phyloP scores from a whole-genome alignment of 2,329 filamentous ascomycete species.

The Colletotrichum magnum region DNA sequence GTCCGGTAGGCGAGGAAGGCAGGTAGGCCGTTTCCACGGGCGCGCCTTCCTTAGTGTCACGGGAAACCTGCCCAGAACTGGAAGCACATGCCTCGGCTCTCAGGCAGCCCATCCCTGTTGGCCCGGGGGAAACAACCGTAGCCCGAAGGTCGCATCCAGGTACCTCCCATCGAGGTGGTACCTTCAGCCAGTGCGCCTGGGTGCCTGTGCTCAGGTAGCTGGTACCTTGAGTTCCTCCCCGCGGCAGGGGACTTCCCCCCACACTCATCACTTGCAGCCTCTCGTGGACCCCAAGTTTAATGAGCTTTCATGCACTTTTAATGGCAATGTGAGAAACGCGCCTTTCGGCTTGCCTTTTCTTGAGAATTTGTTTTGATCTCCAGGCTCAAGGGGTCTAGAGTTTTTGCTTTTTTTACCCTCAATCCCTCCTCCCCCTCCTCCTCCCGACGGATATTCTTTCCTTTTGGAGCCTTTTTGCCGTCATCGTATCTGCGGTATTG shows the following conservation, averaged over 20 bases:
- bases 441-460: constrained; percentile 5
- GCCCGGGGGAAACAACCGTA: not conserved
- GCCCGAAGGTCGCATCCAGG: constrained; percentile 4
- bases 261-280: constrained; percentile 22
- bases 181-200: no score
- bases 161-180: no score
- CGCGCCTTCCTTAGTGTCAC: not conserved
- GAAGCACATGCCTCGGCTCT: constrained; percentile 41
- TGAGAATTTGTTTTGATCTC: not conserved
- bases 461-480: not conserved
- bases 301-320: constrained; percentile 29
- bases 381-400: not conserved
- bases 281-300: constrained; percentile 23
- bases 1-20: no score
- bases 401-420: not conserved
- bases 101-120: constrained; percentile 17
- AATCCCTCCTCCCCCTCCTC: no score
- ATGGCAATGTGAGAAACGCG: no score
- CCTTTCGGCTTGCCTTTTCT: no score
- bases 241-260: constrained; percentile 35
- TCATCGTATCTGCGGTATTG: not conserved
- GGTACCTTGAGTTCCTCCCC: not conserved
- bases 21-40: no score
- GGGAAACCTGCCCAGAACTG: constrained; percentile 1
- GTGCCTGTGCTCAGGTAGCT: not conserved